Evolutionary conservation across 345 rosid species (phyloP), one percentile per base, ranked within the genome.

Genomic region (Hibiscus trionum): DNA sequence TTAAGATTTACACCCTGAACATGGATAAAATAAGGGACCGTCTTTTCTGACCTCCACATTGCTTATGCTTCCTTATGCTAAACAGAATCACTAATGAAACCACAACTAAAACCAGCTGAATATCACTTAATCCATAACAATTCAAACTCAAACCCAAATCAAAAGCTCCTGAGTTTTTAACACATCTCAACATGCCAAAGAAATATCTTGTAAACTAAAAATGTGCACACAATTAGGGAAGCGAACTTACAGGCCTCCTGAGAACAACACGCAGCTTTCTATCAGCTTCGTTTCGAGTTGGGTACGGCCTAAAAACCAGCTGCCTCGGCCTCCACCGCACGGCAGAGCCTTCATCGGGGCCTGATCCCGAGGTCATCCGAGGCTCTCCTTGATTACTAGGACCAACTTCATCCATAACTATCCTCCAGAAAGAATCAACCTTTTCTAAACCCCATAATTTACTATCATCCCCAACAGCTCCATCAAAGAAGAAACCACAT

Each of bases 171-270:
- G 7, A 50, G 7, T 50, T 50, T 49, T 15, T 6, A 15, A 15
- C 19, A 15, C 55, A 50, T 50, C n/a, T 14, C 55, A 50, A n/a
- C 55, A 69, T 27, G 35, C 73, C 76, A 77, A 74, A 57, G 57
- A 60, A 14, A 79, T 59, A 35, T 58, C 55, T 19, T 37, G 33
- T 73, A 27, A 66, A 27, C 67, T 42, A 49, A 2, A 63, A 61
- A 64, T 21, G 47, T 61, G 33, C 73, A 53, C 14, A 47, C 19
- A 67, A 49, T 1, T 49, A 67, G 37, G 64, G 73, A 76, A 49
- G 50, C 83, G 42, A 29, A 79, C 98, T 83, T 68, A 93, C 98
- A 59, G 98, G 78, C 77, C 82, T 88, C 84, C 86, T 86, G 47
- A 83, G 89, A 52, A 76, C 75, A 61, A 85, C 83, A 17, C 83